These are phyloP conservation scores for Actinomortierella wolfii DNA, from an alignment of 371 early-diverging fungal species.

Conservation along the genomic window DNA sequence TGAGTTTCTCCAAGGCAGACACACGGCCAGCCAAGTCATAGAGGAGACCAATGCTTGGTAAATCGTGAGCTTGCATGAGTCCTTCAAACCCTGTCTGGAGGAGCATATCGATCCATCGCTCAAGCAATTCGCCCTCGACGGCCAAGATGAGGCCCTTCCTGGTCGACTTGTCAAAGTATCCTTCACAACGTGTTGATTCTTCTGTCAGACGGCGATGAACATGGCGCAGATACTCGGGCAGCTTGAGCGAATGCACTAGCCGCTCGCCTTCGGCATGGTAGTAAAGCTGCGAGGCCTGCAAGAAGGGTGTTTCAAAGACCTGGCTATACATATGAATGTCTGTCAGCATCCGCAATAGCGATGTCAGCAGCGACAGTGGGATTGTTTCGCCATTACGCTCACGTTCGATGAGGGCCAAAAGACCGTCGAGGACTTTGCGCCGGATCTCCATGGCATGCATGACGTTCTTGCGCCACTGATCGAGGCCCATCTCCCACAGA, in stretches of 20 bases:
- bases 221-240: constrained; percentile 69
- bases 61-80: constrained; percentile 63
- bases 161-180: constrained; percentile 75
- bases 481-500: constrained; percentile 83
- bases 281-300: constrained; percentile 66
- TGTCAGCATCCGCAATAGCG: constrained; percentile 77
- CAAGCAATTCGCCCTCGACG: constrained; percentile 67
- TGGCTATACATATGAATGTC: constrained; percentile 74
- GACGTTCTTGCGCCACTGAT: constrained; percentile 69
- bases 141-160: constrained; percentile 59
- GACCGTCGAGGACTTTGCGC: constrained; percentile 54
- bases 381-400: constrained; percentile 68
- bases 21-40: constrained; percentile 61
- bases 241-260: constrained; percentile 50
- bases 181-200: constrained; percentile 69
- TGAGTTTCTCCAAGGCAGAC: constrained; percentile 43
- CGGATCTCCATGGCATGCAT: constrained; percentile 56
- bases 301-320: constrained; percentile 70
- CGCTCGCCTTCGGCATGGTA: constrained; percentile 70
- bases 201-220: constrained; percentile 64
- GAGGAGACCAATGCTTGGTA: constrained; percentile 63
- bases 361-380: constrained; percentile 60
- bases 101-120: constrained; percentile 61
- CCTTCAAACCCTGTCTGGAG: constrained; percentile 76
- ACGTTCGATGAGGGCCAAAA: constrained; percentile 57